Conservation (phyloP, 2,329 filamentous ascomycete species). For the Colletotrichum chrysophilum region DNA sequence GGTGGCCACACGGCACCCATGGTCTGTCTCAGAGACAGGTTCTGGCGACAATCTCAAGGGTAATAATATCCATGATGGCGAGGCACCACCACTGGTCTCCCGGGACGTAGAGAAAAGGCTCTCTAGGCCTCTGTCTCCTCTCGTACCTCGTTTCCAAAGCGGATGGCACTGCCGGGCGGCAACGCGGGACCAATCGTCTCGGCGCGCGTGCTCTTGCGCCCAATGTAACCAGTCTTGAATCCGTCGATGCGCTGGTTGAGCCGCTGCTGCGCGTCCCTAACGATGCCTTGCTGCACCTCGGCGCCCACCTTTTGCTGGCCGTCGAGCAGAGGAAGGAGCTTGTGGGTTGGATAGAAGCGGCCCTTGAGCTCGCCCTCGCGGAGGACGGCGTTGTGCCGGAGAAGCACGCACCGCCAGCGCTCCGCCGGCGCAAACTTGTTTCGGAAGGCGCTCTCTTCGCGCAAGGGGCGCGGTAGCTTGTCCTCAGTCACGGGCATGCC, state of each 20-base stretch:
- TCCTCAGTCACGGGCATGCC: constrained; percentile 37
- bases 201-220: constrained; percentile 42
- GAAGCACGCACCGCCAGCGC: constrained; percentile 44
- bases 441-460: constrained; percentile 45
- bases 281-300: constrained; percentile 41
- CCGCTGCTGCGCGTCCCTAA: constrained; percentile 51
- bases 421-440: constrained; percentile 34
- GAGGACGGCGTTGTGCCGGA: constrained; percentile 50
- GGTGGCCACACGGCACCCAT: not conserved
- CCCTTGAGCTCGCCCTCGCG: constrained; percentile 55
- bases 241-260: constrained; percentile 57
- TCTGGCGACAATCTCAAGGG: not conserved
- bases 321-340: constrained; percentile 54
- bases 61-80: not conserved
- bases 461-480: constrained; percentile 42
- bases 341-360: constrained; percentile 63
- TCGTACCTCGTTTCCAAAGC: constrained; percentile 37
- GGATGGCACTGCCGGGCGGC: constrained; percentile 28
- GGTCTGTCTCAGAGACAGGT: not conserved
- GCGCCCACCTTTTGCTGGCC: constrained; percentile 33
- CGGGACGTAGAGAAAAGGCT: not conserved
- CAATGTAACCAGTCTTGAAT: constrained; percentile 47
- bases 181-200: constrained; percentile 51
- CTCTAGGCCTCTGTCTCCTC: constrained; percentile 30
- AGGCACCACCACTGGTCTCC: not conserved